phyloP scores from a whole-genome alignment of 768 basidiomycete genomes.

The Termitomyces titanicus region DNA sequence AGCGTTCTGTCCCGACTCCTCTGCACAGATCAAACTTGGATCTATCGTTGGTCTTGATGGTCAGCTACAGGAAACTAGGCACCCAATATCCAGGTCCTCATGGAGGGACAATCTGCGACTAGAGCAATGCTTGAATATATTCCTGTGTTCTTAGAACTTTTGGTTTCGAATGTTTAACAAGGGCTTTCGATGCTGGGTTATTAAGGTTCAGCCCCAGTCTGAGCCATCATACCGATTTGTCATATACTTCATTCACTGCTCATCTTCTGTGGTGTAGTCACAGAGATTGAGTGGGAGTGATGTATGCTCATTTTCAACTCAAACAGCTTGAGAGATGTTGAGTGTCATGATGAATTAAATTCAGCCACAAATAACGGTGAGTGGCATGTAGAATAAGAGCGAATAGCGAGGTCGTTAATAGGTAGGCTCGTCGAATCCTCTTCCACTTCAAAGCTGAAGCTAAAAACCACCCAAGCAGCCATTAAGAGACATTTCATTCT shows the following conservation, averaged over 20 bases:
- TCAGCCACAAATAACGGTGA: not conserved
- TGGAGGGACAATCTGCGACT: no score
- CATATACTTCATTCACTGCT: no score
- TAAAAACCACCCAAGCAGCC: conserved; percentile 28
- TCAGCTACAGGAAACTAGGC: not conserved
- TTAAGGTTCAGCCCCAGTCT: no score
- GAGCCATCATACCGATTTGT: no score
- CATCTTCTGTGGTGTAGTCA: no score
- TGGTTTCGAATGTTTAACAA: not conserved
- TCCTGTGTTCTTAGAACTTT: not conserved
- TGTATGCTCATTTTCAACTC: not conserved
- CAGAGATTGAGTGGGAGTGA: no score
- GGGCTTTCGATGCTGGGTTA: not conserved
- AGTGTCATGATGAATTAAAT: not conserved
- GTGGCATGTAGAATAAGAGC: not conserved
- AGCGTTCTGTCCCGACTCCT: not conserved
- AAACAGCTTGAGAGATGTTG: not conserved
- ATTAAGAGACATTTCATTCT: conserved; percentile 17
- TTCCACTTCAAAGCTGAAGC: not conserved
- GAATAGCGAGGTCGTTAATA: not conserved
- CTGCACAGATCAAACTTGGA: not conserved
- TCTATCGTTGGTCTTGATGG: not conserved
- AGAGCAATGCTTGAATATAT: not conserved
- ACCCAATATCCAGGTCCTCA: not conserved
- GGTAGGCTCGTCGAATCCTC: not conserved